A percentile compares a stretch with the other conserved stretches of the same genome.
These are phyloP conservation scores for Bruguiera gymnorhiza DNA, from an alignment of 345 rosid species.

Conservation along the genomic window DNA sequence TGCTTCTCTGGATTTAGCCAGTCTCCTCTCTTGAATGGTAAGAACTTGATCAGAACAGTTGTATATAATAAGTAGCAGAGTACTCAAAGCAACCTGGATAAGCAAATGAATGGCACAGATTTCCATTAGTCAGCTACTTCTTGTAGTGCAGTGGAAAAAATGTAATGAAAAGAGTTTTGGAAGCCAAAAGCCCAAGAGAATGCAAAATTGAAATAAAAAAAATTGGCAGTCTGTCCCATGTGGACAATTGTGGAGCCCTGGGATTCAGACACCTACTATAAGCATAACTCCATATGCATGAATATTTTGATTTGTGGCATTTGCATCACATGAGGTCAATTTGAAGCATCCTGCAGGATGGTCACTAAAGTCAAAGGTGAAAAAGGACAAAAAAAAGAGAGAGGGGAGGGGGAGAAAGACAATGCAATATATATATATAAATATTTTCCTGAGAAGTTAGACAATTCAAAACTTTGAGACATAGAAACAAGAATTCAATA, in stretches of 20 bases:
- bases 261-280: slow-evolving; percentile 53
- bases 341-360: slow-evolving; percentile 67
- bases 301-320: slow-evolving; percentile 63
- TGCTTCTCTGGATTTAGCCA: slow-evolving; percentile 80
- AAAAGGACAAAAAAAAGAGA: background rate
- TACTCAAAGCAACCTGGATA: slow-evolving; percentile 65
- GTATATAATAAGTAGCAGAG: slow-evolving; percentile 76
- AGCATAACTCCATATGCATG: slow-evolving; percentile 77
- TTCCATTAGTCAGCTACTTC: slow-evolving; percentile 6
- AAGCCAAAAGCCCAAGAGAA: background rate
- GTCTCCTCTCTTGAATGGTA: slow-evolving; percentile 64
- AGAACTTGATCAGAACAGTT: slow-evolving; percentile 88
- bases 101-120: slow-evolving; percentile 14
- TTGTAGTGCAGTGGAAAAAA: slow-evolving; percentile 8
- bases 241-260: background rate
- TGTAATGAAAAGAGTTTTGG: too few species aligned
- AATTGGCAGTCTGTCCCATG: background rate
- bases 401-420: background rate
- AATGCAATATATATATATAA: background rate
- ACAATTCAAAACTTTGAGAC: background rate
- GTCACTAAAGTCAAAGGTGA: background rate
- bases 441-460: too few species aligned
- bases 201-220: slow-evolving; percentile 9
- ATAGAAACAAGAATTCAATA: background rate
- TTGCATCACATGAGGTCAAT: slow-evolving; percentile 65